Evolutionary conservation across 257 asterid genomes (phyloP).

Genomic region (Coffea eugenioides): DNA sequence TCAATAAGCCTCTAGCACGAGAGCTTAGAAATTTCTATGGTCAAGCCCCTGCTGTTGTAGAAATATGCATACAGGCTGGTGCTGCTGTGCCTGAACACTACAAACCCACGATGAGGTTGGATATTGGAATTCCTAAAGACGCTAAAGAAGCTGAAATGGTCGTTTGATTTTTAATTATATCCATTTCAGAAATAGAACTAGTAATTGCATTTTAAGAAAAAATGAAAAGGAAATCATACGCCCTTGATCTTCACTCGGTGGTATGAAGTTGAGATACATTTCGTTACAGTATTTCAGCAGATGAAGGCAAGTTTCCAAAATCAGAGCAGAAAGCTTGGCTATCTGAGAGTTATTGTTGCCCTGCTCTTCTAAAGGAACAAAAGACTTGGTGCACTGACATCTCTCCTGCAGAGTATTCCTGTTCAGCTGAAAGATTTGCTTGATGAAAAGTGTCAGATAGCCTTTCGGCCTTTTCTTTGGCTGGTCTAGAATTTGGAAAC

Average conservation of each 20-base stretch:
- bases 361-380: neutral
- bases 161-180: conserved; percentile 42
- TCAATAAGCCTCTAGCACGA: conserved; percentile 41
- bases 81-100: conserved; percentile 81
- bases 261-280: neutral
- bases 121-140: conserved; percentile 72
- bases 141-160: conserved; percentile 93
- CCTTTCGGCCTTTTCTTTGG: neutral
- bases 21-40: conserved; percentile 86
- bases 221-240: neutral
- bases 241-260: neutral
- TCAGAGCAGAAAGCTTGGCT: neutral
- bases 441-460: neutral
- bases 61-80: conserved; percentile 81
- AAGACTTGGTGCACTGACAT: neutral
- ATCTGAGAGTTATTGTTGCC: neutral
- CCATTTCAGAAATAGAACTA: neutral
- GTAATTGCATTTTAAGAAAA: neutral
- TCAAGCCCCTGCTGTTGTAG: conserved; percentile 90
- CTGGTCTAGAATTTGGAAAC: neutral
- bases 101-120: conserved; percentile 89
- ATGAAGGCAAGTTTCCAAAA: neutral
- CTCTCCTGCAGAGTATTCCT: neutral
- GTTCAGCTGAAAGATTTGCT: neutral
- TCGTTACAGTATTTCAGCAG: neutral